Conservation (phyloP, 805 yeast species). For the Scheffersomyces lignosus region DNA sequence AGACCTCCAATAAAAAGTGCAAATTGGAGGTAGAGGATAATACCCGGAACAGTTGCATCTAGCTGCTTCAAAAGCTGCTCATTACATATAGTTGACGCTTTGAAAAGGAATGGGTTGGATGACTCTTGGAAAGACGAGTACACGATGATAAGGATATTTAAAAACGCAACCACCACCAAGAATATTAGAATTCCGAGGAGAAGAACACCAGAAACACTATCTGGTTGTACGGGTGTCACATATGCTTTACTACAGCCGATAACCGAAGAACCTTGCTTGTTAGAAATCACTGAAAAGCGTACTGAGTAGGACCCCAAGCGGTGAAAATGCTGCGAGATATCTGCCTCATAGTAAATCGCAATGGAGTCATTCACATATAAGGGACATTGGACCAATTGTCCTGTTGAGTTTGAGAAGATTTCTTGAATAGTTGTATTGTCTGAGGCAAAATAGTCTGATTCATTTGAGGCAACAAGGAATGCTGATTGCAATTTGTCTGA, state of each 20-base stretch:
- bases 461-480: background rate
- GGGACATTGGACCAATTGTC: conserved; percentile 32
- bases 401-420: conserved; percentile 26
- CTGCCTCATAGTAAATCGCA: conserved; percentile 38
- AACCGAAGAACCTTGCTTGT: conserved; percentile 31
- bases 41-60: conserved; percentile 52
- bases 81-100: conserved; percentile 61
- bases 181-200: conserved; percentile 38
- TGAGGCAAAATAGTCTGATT: conserved; percentile 13
- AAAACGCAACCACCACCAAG: conserved; percentile 39
- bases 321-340: conserved; percentile 37
- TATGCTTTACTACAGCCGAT: conserved; percentile 50
- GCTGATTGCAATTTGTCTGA: background rate
- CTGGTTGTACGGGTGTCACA: conserved; percentile 47
- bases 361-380: conserved; percentile 38
- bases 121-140: conserved; percentile 61
- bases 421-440: conserved; percentile 18
- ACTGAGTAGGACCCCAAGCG: conserved; percentile 48
- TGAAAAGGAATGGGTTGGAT: conserved; percentile 48
- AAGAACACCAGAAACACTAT: conserved; percentile 32
- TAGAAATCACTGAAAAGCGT: conserved; percentile 40
- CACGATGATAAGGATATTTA: conserved; percentile 43
- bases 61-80: conserved; percentile 54
- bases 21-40: conserved; percentile 57
- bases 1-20: conserved; percentile 57